Percentiles rank a stretch among this genome's conserved stretches.
Conservation (phyloP, 352 stramenopile genomes). For the Pythium brachiatum region DNA sequence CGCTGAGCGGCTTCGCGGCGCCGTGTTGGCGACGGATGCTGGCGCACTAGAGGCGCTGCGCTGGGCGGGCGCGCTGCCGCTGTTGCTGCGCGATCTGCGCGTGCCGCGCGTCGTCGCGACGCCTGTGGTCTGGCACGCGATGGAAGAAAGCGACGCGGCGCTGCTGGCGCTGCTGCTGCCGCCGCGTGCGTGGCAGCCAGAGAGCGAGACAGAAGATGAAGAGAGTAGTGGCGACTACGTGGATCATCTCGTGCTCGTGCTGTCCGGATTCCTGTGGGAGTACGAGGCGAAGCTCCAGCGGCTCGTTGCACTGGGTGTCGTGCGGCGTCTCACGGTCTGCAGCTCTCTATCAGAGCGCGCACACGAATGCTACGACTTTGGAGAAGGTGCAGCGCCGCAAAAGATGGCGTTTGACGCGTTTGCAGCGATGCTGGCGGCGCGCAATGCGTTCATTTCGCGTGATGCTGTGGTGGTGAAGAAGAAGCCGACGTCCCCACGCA, state of each 20-base stretch:
- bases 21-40: slow-evolving; percentile 46
- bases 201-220: slow-evolving; percentile 2
- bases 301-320: slow-evolving; percentile 39
- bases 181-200: background rate
- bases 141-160: slow-evolving; percentile 21
- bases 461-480: background rate
- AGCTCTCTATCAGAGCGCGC: slow-evolving; percentile 66
- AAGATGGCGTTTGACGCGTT: slow-evolving; percentile 59
- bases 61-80: slow-evolving; percentile 60
- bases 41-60: slow-evolving; percentile 62
- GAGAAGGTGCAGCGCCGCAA: slow-evolving; percentile 8
- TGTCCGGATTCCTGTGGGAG: slow-evolving; percentile 64
- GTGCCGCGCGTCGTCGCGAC: slow-evolving; percentile 46
- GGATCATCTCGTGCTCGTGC: slow-evolving; percentile 47
- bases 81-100: slow-evolving; percentile 61
- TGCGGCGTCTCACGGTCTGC: slow-evolving; percentile 48
- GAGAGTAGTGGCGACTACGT: slow-evolving; percentile 20
- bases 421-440: slow-evolving; percentile 25
- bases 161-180: background rate
- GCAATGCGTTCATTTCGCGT: slow-evolving; percentile 16
- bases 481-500: slow-evolving; percentile 10
- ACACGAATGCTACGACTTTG: slow-evolving; percentile 69
- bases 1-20: slow-evolving; percentile 50
- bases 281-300: slow-evolving; percentile 37
- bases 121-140: slow-evolving; percentile 30